Base-by-base conservation (phyloP, 441 rosid species). In the Adansonia gregorii region DNA sequence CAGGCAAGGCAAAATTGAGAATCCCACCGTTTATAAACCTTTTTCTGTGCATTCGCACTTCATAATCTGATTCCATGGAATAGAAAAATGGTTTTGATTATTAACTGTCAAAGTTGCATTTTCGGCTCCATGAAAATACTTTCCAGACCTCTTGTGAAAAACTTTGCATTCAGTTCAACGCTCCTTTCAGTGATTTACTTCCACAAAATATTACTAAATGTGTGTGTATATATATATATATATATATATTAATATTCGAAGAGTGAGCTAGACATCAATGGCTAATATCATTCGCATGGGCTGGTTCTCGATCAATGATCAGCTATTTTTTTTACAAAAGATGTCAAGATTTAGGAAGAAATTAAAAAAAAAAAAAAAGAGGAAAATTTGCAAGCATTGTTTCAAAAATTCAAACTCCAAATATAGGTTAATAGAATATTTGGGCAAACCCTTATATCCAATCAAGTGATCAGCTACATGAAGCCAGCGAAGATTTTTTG, bases 61-160 rank as follows among this genome's bases (percentile, higher is more conserved):
- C 49, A 67, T 15, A 4, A 17, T 43, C 71, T 17, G 51, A 9
- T 17, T 6, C 71, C 27, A n/a, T 17, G 15, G 19, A 67, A 17
- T 67, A n/a, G 8, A 67, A 67, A 43, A 67, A 43, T n/a, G 14
- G 12, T 63, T 31, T 31, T 31, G 39, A 31, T 31, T 31, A 31
- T 31, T 15, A 3, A 41, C 7, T 4, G 6, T 17, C 15, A 39
- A 7, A n/a, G 24, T 41, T 66, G 15, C 12, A 15, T 27, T 68
- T 39, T 20, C 48, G 15, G 74, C 59, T 27, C 17, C 75, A 58
- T n/a, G 56, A 52, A 60, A 77, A 59, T 46, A 3, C 63, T 59
- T 77, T 65, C n/a, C 46, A 55, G 49, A n/a, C 8, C 22, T 70
- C 63, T 20, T 51, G 2, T 15, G 31, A 27, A 24, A 41, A 63